phyloP scores from a whole-genome alignment of 192 early-diverging fungal species.

The Cladochytrium replicatum region DNA sequence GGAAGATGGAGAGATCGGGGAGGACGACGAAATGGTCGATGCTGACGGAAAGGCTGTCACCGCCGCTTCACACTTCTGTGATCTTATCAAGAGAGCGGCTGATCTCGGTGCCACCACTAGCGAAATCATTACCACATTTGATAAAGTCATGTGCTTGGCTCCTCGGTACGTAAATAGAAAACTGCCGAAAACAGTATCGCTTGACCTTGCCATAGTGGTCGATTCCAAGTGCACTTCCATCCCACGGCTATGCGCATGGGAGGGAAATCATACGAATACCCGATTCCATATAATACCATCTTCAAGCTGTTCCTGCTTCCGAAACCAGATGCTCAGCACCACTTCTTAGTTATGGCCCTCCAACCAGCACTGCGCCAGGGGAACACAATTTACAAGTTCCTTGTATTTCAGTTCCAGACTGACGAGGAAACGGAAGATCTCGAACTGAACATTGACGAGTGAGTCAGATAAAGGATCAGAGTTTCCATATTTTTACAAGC shows the following conservation, averaged over 20 bases:
- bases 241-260: constrained; percentile 82
- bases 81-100: constrained; percentile 81
- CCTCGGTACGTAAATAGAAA: constrained; percentile 64
- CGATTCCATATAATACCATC: constrained; percentile 79
- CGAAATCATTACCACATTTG: constrained; percentile 84
- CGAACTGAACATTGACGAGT: constrained; percentile 70
- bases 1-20: constrained; percentile 9
- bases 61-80: constrained; percentile 66
- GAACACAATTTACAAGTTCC: constrained; percentile 87
- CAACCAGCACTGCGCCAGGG: constrained; percentile 96
- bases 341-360: no score
- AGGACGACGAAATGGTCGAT: constrained; percentile 42
- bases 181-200: no score
- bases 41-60: constrained; percentile 63
- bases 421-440: constrained; percentile 87
- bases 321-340: constrained; percentile 89
- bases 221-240: constrained; percentile 93
- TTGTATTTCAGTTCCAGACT: constrained; percentile 91
- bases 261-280: constrained; percentile 97
- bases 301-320: constrained; percentile 77
- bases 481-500: no score
- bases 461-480: no score
- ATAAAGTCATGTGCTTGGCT: constrained; percentile 80
- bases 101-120: constrained; percentile 79
- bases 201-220: constrained; percentile 48